Evolutionary conservation across 352 stramenopile genomes (phyloP).

Genomic region (Pythium oligandrum): DNA sequence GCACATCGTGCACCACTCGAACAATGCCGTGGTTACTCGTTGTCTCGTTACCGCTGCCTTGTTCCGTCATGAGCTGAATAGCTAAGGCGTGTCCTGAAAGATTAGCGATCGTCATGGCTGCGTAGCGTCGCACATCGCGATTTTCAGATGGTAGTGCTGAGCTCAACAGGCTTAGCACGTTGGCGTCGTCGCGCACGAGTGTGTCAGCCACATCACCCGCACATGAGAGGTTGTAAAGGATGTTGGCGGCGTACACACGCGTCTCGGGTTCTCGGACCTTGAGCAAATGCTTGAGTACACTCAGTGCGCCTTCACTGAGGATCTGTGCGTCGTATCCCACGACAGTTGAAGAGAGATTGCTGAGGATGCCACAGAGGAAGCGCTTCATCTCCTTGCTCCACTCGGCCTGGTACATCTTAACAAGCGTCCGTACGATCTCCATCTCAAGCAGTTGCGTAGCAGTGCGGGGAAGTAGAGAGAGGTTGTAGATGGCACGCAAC

Average conservation of each 20-base stretch:
- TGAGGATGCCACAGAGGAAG: conserved; percentile 68
- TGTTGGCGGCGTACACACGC: conserved; percentile 79
- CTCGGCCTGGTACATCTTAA: conserved; percentile 72
- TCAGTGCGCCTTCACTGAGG: conserved; percentile 41
- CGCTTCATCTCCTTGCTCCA: conserved; percentile 77
- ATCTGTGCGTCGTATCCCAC: conserved; percentile 20
- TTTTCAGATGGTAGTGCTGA: conserved; percentile 65
- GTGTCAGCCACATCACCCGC: conserved; percentile 12
- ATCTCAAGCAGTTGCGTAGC: conserved; percentile 59
- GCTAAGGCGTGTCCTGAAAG: conserved; percentile 43
- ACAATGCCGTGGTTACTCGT: conserved; percentile 19
- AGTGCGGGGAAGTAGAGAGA: conserved; percentile 45
- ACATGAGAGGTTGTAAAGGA: conserved; percentile 79
- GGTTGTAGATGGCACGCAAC: conserved; percentile 74
- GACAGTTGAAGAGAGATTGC: conserved; percentile 44
- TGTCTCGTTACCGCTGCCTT: conserved; percentile 1
- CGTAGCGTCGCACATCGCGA: conserved; percentile 59
- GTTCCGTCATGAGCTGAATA: conserved; percentile 58
- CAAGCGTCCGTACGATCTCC: conserved; percentile 72
- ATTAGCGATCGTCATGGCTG: conserved; percentile 57
- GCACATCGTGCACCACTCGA: conserved; percentile 55
- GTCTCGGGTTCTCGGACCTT: conserved; percentile 78
- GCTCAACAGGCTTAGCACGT: conserved; percentile 62
- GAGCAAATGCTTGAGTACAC: conserved; percentile 61
- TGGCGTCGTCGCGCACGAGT: conserved; percentile 66